phyloP scores from a whole-genome alignment of 305 asterid genomes.

The Solanum hybrid region DNA sequence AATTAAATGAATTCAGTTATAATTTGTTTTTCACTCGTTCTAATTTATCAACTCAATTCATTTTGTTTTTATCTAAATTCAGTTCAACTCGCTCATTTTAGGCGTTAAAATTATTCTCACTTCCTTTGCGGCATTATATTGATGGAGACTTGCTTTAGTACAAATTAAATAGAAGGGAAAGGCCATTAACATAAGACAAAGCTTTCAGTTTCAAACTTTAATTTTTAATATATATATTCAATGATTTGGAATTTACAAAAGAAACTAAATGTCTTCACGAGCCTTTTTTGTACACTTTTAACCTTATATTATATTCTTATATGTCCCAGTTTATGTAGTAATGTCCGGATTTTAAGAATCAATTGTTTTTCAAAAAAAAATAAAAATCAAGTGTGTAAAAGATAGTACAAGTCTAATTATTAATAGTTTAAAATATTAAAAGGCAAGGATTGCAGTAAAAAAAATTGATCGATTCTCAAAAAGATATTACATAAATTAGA shows the following conservation, averaged over 20 bases:
- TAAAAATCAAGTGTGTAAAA: neutral
- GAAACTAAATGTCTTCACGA: neutral
- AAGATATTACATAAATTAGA: neutral
- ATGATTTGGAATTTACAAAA: neutral
- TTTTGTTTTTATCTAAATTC: neutral
- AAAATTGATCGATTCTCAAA: accelerated
- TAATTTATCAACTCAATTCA: neutral
- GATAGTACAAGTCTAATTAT: neutral
- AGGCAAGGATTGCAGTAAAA: neutral
- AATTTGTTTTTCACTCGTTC: neutral
- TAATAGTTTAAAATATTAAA: neutral
- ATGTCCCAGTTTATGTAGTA: neutral
- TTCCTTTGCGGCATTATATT: neutral
- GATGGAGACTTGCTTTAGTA: neutral
- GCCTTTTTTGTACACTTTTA: neutral
- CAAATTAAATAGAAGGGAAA: neutral
- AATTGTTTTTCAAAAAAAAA: neutral
- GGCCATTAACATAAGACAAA: neutral
- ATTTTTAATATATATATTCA: neutral
- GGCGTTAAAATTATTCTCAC: neutral
- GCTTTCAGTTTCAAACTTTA: neutral
- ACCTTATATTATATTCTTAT: neutral
- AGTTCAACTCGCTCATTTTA: neutral
- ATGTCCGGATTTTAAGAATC: neutral
- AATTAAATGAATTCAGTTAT: neutral